These are phyloP conservation scores for Plasmopara halstedii DNA, from an alignment of 352 stramenopile species.

Conservation along the genomic window DNA sequence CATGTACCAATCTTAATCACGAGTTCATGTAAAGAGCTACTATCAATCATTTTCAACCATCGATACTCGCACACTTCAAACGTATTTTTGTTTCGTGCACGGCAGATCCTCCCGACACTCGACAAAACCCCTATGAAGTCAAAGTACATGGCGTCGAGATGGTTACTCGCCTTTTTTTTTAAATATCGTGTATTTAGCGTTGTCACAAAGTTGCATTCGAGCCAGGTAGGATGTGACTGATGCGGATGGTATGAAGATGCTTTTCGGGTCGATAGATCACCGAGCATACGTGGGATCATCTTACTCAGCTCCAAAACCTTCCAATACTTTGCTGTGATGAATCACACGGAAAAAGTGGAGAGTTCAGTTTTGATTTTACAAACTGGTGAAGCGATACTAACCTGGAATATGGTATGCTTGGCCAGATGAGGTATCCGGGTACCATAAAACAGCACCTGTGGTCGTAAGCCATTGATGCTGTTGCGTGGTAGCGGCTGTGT, in stretches of 20 bases:
- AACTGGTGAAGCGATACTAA: conserved; percentile 8
- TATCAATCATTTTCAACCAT: conserved; percentile 63
- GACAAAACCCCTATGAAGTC: conserved; percentile 61
- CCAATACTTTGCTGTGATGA: conserved; percentile 46
- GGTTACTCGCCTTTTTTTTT: conserved; percentile 5
- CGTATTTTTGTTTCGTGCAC: conserved; percentile 6
- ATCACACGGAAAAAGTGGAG: neutral
- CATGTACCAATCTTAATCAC: conserved; percentile 34
- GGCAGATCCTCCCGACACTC: conserved; percentile 37
- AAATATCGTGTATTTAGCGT: conserved; percentile 26
- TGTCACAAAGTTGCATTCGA: conserved; percentile 38
- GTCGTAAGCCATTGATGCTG: conserved; percentile 7
- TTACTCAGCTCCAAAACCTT: conserved; percentile 31
- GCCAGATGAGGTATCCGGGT: conserved; percentile 26
- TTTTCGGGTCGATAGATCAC: conserved; percentile 1
- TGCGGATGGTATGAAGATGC: neutral
- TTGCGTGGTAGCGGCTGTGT: conserved; percentile 15
- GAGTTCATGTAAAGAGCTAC: conserved; percentile 35
- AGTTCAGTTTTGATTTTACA: neutral
- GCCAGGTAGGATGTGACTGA: conserved; percentile 24
- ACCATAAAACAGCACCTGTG: conserved; percentile 21
- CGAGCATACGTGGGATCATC: conserved; percentile 17
- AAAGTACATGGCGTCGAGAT: conserved; percentile 31
- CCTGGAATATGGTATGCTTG: conserved; percentile 28
- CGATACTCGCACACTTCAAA: conserved; percentile 25